A percentile compares a stretch with the other conserved stretches of the same genome.
phyloP scores from a whole-genome alignment of 495 filamentous ascomycete species.

The Parathielavia hyrcaniae region DNA sequence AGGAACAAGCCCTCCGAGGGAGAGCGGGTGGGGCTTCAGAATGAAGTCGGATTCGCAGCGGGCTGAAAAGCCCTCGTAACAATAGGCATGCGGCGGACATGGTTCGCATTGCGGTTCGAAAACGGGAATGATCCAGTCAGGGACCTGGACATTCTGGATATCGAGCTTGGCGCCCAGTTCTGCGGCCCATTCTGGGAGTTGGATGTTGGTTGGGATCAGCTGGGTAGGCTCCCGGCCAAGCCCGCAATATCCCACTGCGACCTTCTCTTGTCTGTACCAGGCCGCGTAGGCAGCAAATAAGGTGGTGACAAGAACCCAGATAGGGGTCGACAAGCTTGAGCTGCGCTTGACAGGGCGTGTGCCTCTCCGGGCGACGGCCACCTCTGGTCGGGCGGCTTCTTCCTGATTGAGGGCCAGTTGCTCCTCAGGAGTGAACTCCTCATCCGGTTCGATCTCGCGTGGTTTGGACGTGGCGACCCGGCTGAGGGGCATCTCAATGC shows the following conservation, averaged over 20 bases:
- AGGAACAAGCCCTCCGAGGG: conserved; percentile 73
- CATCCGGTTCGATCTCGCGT: conserved; percentile 54
- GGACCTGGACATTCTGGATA: conserved; percentile 40
- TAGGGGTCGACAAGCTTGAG: conserved; percentile 42
- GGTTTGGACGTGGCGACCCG: conserved; percentile 14
- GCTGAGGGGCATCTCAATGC: conserved; percentile 46
- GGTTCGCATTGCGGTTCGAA: conserved; percentile 82
- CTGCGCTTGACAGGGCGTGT: conserved; percentile 12
- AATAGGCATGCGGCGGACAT: conserved; percentile 86
- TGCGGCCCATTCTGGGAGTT: conserved; percentile 41
- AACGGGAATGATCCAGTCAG: conserved; percentile 59
- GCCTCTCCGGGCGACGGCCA: conserved; percentile 27
- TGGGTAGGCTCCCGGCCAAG: conserved; percentile 57
- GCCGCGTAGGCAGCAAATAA: conserved; percentile 64
- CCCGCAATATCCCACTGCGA: conserved; percentile 90
- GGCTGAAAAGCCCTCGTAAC: conserved; percentile 67
- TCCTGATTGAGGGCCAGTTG: conserved; percentile 68
- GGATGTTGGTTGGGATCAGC: conserved; percentile 41
- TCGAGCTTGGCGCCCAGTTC: conserved; percentile 38
- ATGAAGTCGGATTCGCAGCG: conserved; percentile 84
- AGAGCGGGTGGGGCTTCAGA: conserved; percentile 74
- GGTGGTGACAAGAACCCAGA: conserved; percentile 60
- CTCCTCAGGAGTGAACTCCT: conserved; percentile 91
- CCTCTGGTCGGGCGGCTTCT: conserved; percentile 37
- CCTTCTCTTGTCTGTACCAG: conserved; percentile 90